phyloP scores from a whole-genome alignment of 257 asterid species.

The Solanum lignicaule region DNA sequence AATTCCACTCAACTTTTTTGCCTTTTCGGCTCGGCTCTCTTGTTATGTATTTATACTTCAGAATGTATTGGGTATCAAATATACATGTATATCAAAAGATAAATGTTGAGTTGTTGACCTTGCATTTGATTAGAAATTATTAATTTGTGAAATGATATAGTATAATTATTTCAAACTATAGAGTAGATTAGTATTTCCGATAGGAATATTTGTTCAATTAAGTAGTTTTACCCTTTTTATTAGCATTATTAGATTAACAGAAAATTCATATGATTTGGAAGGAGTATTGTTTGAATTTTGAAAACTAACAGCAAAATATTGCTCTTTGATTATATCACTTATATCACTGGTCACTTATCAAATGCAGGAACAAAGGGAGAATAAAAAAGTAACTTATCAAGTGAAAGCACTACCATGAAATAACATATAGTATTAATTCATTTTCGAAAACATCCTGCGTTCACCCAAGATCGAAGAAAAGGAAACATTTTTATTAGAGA shows the following conservation, averaged over 20 bases:
- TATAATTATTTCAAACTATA: too few relatives aligned
- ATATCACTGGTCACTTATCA: neutral
- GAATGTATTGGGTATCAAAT: too few relatives aligned
- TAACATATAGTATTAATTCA: neutral
- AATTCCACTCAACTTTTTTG: fast-evolving
- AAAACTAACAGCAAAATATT: neutral
- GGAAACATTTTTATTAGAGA: neutral
- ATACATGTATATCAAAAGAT: neutral
- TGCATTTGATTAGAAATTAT: neutral
- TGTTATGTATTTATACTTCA: too few relatives aligned
- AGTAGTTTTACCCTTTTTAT: neutral
- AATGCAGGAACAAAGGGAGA: neutral
- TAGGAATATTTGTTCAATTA: too few relatives aligned
- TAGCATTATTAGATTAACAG: neutral
- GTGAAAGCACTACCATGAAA: neutral
- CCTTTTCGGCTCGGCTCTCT: neutral
- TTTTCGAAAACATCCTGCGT: neutral
- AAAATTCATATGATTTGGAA: neutral
- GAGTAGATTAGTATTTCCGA: too few relatives aligned
- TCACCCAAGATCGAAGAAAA: neutral
- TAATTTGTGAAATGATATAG: too few relatives aligned
- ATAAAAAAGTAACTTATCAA: too few relatives aligned
- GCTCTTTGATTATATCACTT: neutral
- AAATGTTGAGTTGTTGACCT: neutral
- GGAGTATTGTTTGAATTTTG: neutral